Base-by-base conservation (phyloP, 495 filamentous ascomycete genomes). In the Pyrenula massariospora region DNA sequence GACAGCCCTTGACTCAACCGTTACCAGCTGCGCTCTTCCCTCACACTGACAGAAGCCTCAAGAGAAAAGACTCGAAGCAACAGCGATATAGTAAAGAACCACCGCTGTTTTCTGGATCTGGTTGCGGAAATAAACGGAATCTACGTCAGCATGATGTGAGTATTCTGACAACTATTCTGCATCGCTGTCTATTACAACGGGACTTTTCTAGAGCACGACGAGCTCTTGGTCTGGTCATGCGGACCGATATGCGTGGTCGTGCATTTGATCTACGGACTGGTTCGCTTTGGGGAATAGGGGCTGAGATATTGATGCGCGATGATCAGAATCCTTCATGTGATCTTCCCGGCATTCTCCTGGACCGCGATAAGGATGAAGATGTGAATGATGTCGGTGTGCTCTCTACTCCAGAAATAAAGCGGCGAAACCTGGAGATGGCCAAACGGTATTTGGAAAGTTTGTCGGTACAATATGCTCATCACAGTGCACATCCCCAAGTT, bases 241-340 rank as follows among this genome's bases (percentile, higher is more conserved):
- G 84, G 22, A 74, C 79, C 51, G 71, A 81, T 50, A 63, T 78
- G 22, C 62, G 63, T 52, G 79, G 83, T 0, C 62, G 62, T 12
- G 62, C 67, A n/a, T 60, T 84, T 21, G 83, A 88, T 66, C 65
- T 82, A 1, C 72, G 84, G 25, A 68, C 53, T 20, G 73, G 75
- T 56, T 76, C 71, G 8, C 69, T 79, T 56, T 89, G 85, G 85
- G 84, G 83, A 12, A 78, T 89, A 50, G 85, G 84, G 23, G 84
- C 84, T 15, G 85, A 88, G 60, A 72, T 89, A 50, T 63, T 88
- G 51, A 71, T 87, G 24, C 74, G 77, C 12, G 68, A 73, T 61
- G 65, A 67, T 42, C 31, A 42, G 15, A 5, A 42, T 15, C 15
- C 31, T 42, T 5, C 5, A 8, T 42, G 5, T 15, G 8, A 15